Evolutionary conservation across 2,329 filamentous ascomycete species (phyloP).

Genomic region (Raffaelea ambrosiae): DNA sequence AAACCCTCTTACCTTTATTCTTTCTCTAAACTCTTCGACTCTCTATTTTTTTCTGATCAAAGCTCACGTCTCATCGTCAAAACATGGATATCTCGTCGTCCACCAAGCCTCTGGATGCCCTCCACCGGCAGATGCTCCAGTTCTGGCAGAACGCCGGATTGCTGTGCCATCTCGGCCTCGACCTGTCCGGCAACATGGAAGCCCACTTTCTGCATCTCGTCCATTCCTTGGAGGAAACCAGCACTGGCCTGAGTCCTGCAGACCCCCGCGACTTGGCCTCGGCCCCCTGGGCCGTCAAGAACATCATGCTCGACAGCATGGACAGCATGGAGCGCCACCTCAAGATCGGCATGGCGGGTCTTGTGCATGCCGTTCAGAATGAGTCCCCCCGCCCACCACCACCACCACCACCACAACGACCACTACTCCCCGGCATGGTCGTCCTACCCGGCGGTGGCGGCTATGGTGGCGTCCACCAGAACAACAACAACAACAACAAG

Average conservation of each 20-base stretch:
- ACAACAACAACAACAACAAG: too few relatives aligned
- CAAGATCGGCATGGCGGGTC: too few relatives aligned
- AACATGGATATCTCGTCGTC: not conserved
- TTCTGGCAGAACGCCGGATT: constrained; percentile 11
- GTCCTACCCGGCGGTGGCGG: too few relatives aligned
- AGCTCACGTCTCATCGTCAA: not conserved
- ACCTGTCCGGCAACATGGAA: constrained; percentile 1
- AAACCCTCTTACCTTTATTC: not conserved
- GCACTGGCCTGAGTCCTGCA: not conserved
- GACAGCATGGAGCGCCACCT: constrained; percentile 7
- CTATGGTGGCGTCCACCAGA: too few relatives aligned
- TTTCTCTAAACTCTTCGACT: too few relatives aligned
- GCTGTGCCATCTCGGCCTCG: constrained; percentile 7
- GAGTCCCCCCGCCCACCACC: too few relatives aligned
- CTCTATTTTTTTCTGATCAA: too few relatives aligned
- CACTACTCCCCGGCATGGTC: too few relatives aligned
- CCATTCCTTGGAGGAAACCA: constrained; percentile 6
- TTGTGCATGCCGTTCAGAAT: too few relatives aligned
- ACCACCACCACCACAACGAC: too few relatives aligned
- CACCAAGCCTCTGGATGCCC: not conserved
- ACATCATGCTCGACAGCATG: constrained; percentile 10
- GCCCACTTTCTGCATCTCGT: constrained; percentile 3
- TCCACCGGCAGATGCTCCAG: constrained; percentile 8
- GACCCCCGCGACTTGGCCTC: constrained; percentile 2
- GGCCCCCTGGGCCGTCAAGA: constrained; percentile 7